Conservation (phyloP, 2,329 filamentous ascomycete species). For the Epichloe festucae region DNA sequence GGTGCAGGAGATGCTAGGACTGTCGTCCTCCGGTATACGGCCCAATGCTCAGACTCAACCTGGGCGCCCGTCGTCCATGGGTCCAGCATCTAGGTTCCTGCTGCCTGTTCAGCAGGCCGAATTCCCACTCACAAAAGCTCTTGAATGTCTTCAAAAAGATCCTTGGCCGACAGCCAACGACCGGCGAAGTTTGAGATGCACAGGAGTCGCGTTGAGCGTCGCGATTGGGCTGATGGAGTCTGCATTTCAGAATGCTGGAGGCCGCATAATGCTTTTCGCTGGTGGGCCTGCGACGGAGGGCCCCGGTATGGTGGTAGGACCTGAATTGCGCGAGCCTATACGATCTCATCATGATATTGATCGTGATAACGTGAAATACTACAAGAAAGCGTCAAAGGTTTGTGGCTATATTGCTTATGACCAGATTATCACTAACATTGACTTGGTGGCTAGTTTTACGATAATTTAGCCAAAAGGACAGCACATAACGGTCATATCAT, state of each 20-base stretch:
- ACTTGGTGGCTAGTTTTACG: conserved; percentile 59
- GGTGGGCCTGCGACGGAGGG: conserved; percentile 92
- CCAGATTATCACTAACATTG: background rate
- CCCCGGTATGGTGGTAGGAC: conserved; percentile 90
- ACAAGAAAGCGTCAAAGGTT: conserved; percentile 96
- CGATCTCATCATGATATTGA: conserved; percentile 98
- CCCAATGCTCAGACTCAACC: conserved; percentile 63
- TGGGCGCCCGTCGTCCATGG: conserved; percentile 62
- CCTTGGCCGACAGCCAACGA: conserved; percentile 96
- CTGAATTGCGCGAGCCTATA: conserved; percentile 90
- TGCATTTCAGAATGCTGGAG: conserved; percentile 90
- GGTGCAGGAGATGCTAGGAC: conserved; percentile 97
- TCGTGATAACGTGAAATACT: conserved; percentile 97
- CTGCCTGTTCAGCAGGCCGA: conserved; percentile 92
- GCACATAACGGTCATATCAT: conserved; percentile 96
- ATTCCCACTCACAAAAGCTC: conserved; percentile 89
- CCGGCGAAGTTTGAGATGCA: conserved; percentile 79
- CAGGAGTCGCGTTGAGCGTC: conserved; percentile 90
- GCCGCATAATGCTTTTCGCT: conserved; percentile 92
- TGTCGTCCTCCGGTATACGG: conserved; percentile 58
- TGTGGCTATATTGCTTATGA: conserved; percentile 8
- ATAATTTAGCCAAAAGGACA: conserved; percentile 81
- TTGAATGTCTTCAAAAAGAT: conserved; percentile 91
- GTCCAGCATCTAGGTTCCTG: conserved; percentile 78
- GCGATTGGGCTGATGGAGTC: conserved; percentile 86